phyloP scores from a whole-genome alignment of 768 basidiomycete species.

The Boletus sp. region DNA sequence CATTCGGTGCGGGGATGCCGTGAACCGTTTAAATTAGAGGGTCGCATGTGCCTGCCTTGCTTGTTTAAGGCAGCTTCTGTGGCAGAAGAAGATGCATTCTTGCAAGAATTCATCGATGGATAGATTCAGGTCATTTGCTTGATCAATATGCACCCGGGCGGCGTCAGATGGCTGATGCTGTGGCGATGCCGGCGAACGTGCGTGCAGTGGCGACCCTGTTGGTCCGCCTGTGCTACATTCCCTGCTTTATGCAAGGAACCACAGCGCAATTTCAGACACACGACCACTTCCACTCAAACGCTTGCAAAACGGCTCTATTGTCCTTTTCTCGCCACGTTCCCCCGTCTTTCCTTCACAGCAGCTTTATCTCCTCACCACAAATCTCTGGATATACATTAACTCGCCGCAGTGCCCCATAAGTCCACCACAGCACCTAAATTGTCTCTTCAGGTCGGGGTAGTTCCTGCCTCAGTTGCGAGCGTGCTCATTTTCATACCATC shows the following conservation, averaged over 20 bases:
- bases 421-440: conserved; percentile 1
- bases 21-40: conserved; percentile 28
- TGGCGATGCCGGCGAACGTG: conserved; percentile 37
- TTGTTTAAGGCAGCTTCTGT: conserved; percentile 6
- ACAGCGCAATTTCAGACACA: conserved; percentile 38
- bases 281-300: conserved; percentile 31
- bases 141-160: conserved; percentile 18
- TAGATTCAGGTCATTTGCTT: conserved; percentile 28
- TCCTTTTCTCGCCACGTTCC: conserved; percentile 1
- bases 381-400: conserved; percentile 4
- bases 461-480: background rate
- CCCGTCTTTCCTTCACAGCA: conserved; percentile 10
- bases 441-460: conserved; percentile 9
- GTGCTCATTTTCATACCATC: conserved; percentile 10
- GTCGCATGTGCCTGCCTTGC: conserved; percentile 12
- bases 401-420: conserved; percentile 11
- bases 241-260: conserved; percentile 16
- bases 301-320: conserved; percentile 10
- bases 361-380: background rate
- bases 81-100: background rate
- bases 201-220: conserved; percentile 29
- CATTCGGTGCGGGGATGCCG: conserved; percentile 19
- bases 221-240: conserved; percentile 23
- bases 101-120: conserved; percentile 12
- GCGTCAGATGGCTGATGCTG: conserved; percentile 18